These are phyloP conservation scores for Mortierella sp. DNA, from an alignment of 371 early-diverging fungal genomes.

Conservation along the genomic window DNA sequence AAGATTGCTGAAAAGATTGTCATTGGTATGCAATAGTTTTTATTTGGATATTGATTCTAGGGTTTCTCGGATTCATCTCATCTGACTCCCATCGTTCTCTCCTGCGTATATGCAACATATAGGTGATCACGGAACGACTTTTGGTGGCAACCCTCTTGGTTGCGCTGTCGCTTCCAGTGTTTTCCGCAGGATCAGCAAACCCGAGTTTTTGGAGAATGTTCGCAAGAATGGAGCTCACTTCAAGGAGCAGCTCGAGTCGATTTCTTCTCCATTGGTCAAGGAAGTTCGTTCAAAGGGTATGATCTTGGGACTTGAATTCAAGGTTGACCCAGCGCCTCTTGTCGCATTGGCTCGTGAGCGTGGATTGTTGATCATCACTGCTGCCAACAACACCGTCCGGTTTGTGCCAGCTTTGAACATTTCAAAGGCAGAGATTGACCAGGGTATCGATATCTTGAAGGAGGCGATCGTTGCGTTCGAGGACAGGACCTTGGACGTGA, in stretches of 20 bases:
- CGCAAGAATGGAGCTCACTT: conserved; percentile 69
- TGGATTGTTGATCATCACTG: conserved; percentile 89
- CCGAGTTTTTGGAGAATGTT: conserved; percentile 80
- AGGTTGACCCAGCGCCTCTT: conserved; percentile 74
- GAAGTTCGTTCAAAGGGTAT: conserved; percentile 90
- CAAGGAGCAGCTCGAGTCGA: conserved; percentile 61
- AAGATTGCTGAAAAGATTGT: conserved; percentile 85
- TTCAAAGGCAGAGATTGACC: conserved; percentile 73
- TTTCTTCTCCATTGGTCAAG: conserved; percentile 70
- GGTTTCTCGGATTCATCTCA: neutral
- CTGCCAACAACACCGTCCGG: conserved; percentile 91
- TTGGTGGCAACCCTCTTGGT: conserved; percentile 95
- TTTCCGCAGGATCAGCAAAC: conserved; percentile 73
- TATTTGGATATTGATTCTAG: neutral
- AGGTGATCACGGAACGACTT: conserved; percentile 97
- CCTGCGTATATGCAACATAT: too few species aligned
- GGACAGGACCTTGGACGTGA: conserved; percentile 32
- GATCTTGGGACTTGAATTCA: conserved; percentile 84
- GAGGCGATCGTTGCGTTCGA: conserved; percentile 70
- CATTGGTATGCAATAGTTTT: conserved; percentile 58
- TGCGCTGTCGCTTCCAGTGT: conserved; percentile 83
- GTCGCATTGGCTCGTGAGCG: conserved; percentile 83
- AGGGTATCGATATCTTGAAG: conserved; percentile 75
- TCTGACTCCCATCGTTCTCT: neutral
- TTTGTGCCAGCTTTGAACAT: conserved; percentile 90